Evolutionary conservation across 208 protist species (phyloP).

Genomic region (Acanthamoeba rhysodes): DNA sequence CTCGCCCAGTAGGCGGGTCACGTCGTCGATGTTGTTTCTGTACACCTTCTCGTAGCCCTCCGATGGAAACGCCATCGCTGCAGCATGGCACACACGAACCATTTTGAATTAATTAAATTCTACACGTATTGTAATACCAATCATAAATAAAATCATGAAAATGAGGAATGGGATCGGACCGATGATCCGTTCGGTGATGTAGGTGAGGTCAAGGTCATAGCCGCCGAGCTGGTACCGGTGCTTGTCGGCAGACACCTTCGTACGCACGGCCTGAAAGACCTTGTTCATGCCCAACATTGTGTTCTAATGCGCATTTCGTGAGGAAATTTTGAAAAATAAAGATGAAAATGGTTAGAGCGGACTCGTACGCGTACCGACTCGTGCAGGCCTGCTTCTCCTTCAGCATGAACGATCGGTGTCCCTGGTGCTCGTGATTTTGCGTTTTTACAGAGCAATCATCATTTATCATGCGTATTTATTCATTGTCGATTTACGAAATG

Average conservation of each 20-base stretch:
- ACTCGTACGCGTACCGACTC: no score
- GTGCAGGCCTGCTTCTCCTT: no score
- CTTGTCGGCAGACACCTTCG: slow-evolving; percentile 91
- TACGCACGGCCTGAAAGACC: slow-evolving; percentile 82
- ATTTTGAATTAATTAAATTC: not conserved
- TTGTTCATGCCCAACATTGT: slow-evolving; percentile 58
- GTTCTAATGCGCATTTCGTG: not conserved
- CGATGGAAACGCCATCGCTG: slow-evolving; percentile 82
- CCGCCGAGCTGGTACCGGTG: slow-evolving; percentile 90
- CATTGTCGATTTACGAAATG: no score
- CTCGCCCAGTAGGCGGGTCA: slow-evolving; percentile 73
- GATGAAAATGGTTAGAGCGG: not conserved
- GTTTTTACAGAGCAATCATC: no score
- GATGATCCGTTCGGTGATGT: slow-evolving; percentile 91
- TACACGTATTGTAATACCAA: no score
- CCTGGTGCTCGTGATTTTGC: no score
- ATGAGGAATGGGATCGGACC: not conserved
- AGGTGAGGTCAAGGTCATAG: slow-evolving; percentile 95
- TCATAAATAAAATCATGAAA: not conserved
- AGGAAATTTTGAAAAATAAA: not conserved
- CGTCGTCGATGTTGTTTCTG: slow-evolving; percentile 81
- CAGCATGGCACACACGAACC: not conserved
- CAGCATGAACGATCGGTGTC: no score
- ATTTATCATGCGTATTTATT: no score
- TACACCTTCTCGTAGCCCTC: slow-evolving; percentile 78